Base-by-base conservation (phyloP, 139 green algal species). In the Micromonas commoda region DNA sequence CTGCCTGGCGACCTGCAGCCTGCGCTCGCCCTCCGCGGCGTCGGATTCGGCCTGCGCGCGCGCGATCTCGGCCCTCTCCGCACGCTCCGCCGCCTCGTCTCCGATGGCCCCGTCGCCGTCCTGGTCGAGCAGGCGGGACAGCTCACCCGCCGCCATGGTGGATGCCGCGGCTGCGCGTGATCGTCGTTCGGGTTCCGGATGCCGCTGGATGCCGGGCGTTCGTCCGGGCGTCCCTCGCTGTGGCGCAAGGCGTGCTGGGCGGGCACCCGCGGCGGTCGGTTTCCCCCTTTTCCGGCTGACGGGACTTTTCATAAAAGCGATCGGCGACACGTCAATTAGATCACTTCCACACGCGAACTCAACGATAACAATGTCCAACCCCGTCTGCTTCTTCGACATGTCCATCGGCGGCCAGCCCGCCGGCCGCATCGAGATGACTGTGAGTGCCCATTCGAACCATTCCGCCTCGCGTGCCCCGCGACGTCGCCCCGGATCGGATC, bases 381-480 rank as follows among this genome's bases (percentile, higher is more conserved):
- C 85, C 29, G 53, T 72, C 6, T 84, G 88, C 0, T 89, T 89
- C 80, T 89, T 89, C 52, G 85, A 89, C 57, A 87, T 89, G 20
- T 77, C 72, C 31, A 84, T 89, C 72, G 85, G 85, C 38, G 80
- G 80, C 31, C 20, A 31, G 24, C 73, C 80, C n/a, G 80, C 85
- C 35, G 85, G 85, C 35, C 45, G 84, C 5, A 87, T 89, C 53
- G 72, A 87, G 51, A 89, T 89, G 84, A 85, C 88, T 69, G 78
- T 88, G 37, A 63, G 74, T 75, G 19, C 38, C 13, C 64, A 13
- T 13, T 13, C 26, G 45, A n/a, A n/a, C n/a, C n/a, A n/a, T n/a
- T 21, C 4, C 9, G 61, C 4, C 61, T 24, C 61, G 61, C 9
- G 61, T 26, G 61, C 61, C n/a, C 61, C n/a, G 4, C 4, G 19